Evolutionary conservation across 441 rosid species (phyloP), one percentile per base, ranked within the genome.

Genomic region (Theobroma grandiflorum): DNA sequence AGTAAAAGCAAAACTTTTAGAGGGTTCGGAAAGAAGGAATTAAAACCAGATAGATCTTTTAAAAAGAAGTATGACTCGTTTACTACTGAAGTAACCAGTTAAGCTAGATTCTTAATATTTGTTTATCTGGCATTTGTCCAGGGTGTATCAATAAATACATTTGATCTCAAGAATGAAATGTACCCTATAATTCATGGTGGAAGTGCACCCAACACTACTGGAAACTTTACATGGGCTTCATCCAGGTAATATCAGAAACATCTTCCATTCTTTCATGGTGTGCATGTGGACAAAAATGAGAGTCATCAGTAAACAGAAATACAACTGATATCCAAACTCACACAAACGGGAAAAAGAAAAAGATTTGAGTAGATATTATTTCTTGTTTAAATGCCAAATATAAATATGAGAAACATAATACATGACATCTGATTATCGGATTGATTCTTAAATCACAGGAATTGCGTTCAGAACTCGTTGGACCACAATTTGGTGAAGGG

Each of bases 121-220:
- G 63, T 43, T n/a, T 20, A 45, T 74, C 14, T 77, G 72, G 11
- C 16, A 12, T 31, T 26, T 62, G 84, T n/a, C 5, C 57, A 90
- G 94, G 94, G 94, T 26, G 72, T 81, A 18, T 86, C 95, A 10
- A 83, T 88, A 42, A 90, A 86, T 63, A 78, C 90, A 7, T 43
- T 80, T 16, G 85, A 83, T 71, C 81, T 79, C 50, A 70, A 84
- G 45, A 77, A 68, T 26, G 31, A 58, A 59, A 87, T 69, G 63
- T 82, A 83, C 65, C 92, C 95, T 49, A 64, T 89, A 4, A 83
- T 89, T 50, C 59, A 87, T 52, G 92, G 78, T 50, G 83, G 86
- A 22, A 57, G 84, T 75, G 90, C 88, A 14, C 87, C 89, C 37
- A 85, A 81, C 73, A 65, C 15, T 61, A 77, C 33, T n/a, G 58